Evolutionary conservation across 345 rosid species (phyloP).

Genomic region (Gynandropsis gynandra): DNA sequence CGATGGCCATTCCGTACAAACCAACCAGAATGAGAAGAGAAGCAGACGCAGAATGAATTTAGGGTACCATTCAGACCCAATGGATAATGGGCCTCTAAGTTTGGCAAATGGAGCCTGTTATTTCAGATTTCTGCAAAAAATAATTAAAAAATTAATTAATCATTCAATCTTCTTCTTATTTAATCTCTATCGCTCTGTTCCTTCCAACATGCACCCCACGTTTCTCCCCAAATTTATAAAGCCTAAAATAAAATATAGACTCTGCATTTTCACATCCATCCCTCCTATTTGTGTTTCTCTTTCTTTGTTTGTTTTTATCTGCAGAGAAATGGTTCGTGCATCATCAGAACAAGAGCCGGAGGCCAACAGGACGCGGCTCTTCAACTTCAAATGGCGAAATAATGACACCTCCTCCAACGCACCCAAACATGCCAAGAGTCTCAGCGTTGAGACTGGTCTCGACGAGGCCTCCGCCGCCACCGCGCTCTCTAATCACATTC

Average conservation of each 20-base stretch:
- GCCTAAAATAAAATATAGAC: conserved; percentile 6
- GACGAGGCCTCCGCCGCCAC: conserved; percentile 24
- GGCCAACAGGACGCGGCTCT: conserved; percentile 41
- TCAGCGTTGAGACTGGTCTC: conserved; percentile 30
- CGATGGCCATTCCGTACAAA: conserved; percentile 19
- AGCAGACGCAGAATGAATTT: too few species aligned
- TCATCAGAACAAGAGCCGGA: conserved; percentile 32
- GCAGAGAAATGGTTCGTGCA: conserved; percentile 33
- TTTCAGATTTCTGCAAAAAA: too few species aligned
- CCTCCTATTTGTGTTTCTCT: neutral
- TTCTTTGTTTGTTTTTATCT: neutral
- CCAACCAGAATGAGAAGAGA: too few species aligned
- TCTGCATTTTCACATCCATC: too few species aligned
- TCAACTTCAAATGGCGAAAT: conserved; percentile 37
- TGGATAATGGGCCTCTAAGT: too few species aligned
- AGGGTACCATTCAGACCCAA: too few species aligned
- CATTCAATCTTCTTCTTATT: too few species aligned
- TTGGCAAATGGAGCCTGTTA: too few species aligned
- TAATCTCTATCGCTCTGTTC: conserved; percentile 18
- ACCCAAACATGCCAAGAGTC: conserved; percentile 39
- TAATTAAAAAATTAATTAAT: too few species aligned
- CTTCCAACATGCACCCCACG: conserved; percentile 53
- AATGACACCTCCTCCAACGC: conserved; percentile 27
- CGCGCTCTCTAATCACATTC: conserved; percentile 15
- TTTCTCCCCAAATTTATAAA: conserved; percentile 21